These are phyloP conservation scores for Nothopassalora personata DNA, from an alignment of 2,329 filamentous ascomycete genomes.

Conservation along the genomic window DNA sequence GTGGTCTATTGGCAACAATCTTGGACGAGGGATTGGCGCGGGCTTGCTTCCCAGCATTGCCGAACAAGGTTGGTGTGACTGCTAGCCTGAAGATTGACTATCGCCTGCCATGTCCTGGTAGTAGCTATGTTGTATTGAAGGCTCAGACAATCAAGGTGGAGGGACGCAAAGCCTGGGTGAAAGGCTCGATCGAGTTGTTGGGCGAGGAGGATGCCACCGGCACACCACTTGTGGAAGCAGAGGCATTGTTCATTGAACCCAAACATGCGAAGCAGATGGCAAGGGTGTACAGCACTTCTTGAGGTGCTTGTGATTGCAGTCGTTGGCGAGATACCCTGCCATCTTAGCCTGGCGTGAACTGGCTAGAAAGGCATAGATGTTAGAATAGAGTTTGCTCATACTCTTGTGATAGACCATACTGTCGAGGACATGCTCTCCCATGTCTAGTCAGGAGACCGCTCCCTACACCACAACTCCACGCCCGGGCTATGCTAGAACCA, in stretches of 20 bases:
- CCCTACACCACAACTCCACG: conserved; percentile 2
- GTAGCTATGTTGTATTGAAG: conserved; percentile 68
- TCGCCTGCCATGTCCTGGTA: conserved; percentile 69
- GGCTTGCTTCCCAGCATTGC: conserved; percentile 82
- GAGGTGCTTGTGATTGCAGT: background rate
- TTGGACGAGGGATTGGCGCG: conserved; percentile 84
- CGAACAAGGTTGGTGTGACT: conserved; percentile 79
- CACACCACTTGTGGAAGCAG: conserved; percentile 71
- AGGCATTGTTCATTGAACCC: conserved; percentile 83
- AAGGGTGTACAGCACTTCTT: conserved; percentile 26
- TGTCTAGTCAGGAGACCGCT: background rate
- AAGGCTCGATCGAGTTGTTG: conserved; percentile 77
- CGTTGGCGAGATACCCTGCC: background rate
- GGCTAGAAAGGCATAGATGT: background rate
- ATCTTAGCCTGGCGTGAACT: background rate
- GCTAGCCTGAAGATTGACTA: conserved; percentile 81
- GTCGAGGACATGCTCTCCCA: background rate
- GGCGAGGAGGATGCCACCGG: conserved; percentile 49
- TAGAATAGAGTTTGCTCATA: background rate
- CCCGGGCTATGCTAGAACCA: conserved; percentile 13
- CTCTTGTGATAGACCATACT: background rate
- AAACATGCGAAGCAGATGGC: conserved; percentile 61
- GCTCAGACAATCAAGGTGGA: conserved; percentile 81
- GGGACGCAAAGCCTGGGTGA: conserved; percentile 90
- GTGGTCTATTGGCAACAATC: conserved; percentile 84